Evolutionary conservation across 192 early-diverging fungal genomes (phyloP).

Genomic region (Phlyctochytrium arcticum): DNA sequence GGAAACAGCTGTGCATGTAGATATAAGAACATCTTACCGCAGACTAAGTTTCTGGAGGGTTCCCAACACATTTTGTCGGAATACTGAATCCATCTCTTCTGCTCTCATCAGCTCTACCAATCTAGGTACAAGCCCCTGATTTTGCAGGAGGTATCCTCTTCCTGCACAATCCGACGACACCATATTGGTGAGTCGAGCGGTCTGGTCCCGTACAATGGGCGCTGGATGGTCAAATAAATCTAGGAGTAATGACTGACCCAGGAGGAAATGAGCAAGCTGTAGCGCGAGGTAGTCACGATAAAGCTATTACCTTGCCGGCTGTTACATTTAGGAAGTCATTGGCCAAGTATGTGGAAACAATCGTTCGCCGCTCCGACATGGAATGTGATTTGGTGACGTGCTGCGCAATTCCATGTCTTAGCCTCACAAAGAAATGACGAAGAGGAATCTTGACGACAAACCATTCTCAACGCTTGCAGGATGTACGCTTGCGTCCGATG

Average conservation of each 20-base stretch:
- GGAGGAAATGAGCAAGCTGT: no score
- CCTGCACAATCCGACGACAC: conserved; percentile 39
- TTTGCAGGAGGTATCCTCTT: conserved; percentile 35
- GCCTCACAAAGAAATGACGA: not conserved
- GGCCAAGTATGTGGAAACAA: conserved; percentile 19
- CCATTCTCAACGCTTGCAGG: conserved; percentile 37
- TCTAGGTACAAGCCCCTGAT: conserved; percentile 12
- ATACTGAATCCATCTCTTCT: conserved; percentile 18
- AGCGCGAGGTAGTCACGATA: not conserved
- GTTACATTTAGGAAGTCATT: conserved; percentile 31
- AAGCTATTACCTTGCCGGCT: conserved; percentile 1
- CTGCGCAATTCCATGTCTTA: not conserved
- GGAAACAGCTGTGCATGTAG: not conserved
- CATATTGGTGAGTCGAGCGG: conserved; percentile 32
- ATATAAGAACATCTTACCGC: no score
- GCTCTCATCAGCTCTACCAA: conserved; percentile 27
- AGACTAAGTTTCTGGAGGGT: conserved; percentile 50
- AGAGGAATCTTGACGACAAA: not conserved
- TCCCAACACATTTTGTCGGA: conserved; percentile 39
- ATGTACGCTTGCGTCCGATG: conserved; percentile 19
- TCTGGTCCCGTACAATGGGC: conserved; percentile 23
- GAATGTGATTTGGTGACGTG: not conserved
- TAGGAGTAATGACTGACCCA: not conserved
- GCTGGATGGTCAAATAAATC: not conserved
- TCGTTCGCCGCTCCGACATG: conserved; percentile 1